phyloP scores from a whole-genome alignment of 192 early-diverging fungal species.

The Ambispora gerdemannii region DNA sequence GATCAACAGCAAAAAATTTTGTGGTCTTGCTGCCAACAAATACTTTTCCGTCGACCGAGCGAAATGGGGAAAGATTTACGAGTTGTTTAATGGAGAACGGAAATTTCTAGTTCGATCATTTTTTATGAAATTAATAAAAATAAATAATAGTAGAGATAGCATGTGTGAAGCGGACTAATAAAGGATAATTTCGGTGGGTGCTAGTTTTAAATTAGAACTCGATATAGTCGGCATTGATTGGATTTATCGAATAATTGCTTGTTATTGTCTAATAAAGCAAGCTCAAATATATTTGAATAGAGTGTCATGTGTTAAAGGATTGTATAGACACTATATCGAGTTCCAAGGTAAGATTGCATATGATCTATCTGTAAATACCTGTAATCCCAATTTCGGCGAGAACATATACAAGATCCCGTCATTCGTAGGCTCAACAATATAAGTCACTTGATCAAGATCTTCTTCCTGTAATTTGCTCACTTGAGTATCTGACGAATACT shows the following conservation, averaged over 20 bases:
- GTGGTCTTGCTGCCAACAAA: constrained; percentile 65
- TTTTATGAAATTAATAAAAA: not conserved
- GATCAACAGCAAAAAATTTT: constrained; percentile 67
- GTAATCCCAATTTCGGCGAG: constrained; percentile 47
- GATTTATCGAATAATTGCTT: too few species aligned
- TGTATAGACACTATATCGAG: too few species aligned
- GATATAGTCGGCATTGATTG: too few species aligned
- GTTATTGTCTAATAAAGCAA: too few species aligned
- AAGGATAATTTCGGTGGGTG: too few species aligned
- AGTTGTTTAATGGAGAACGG: constrained; percentile 68
- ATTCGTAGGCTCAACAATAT: constrained; percentile 74
- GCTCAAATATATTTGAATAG: too few species aligned
- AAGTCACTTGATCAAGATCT: constrained; percentile 43
- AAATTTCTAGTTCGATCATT: constrained; percentile 48
- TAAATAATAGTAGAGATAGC: too few species aligned
- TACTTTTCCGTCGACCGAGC: constrained; percentile 48
- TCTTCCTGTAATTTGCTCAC: constrained; percentile 25
- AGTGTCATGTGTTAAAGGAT: too few species aligned
- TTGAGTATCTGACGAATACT: constrained; percentile 11
- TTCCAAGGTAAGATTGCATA: not conserved
- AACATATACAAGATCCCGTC: constrained; percentile 65
- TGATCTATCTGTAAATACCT: constrained; percentile 42
- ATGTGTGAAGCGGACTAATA: too few species aligned
- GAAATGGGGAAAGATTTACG: constrained; percentile 57
- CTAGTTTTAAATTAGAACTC: too few species aligned